Base-by-base conservation (phyloP, 257 asterid genomes). In the Handroanthus guayacan region DNA sequence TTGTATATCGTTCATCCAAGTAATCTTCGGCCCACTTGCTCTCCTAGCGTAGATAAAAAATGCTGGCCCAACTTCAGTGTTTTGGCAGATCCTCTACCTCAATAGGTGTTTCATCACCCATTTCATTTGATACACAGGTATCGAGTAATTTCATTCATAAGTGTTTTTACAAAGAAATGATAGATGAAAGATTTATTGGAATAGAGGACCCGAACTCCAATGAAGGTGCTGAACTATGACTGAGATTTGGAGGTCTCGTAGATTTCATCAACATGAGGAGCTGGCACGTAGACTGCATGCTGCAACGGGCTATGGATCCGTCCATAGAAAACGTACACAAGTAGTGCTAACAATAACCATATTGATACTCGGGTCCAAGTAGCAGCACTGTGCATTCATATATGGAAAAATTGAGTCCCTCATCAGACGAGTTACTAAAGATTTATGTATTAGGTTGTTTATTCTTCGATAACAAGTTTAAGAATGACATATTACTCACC, bases 241-340 rank as follows among this genome's bases (percentile, higher is more conserved):
- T 65, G 69, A 6, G 82, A 45, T 74, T 67, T 82, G 38, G 86
- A 71, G 20, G 96, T 89, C 74, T 75, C 86, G 41, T 92, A 95
- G 69, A 92, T 95, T 78, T 92, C 97, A 18, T 91, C 97, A 5
- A 93, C 92, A 63, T 84, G 91, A 71, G 95, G 82, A 36, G 87
- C 91, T 37, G 99, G 98, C 70, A 93, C 99, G 34, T 95, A 95
- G 41, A 92, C 97, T 3, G 98, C 99, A 36, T 82, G 79, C 54
- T 74, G 81, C 86, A 95, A 79, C 6, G 92, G 80, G 79, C 99
- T 95, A 81, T 88, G 91, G 43, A 51, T 79, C 16, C 96, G 90
- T 6, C 99, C 94, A 13, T 95, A 95, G 74, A 85, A 79, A 25
- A 84, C 34, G 79, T 95, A 95, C 60, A 87, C 87, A 5, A 89